A percentile compares a stretch with the other conserved stretches of the same genome.
Evolutionary conservation across 169 alveolate genomes (phyloP).

Genomic region (Plasmodium billcollinsi): DNA sequence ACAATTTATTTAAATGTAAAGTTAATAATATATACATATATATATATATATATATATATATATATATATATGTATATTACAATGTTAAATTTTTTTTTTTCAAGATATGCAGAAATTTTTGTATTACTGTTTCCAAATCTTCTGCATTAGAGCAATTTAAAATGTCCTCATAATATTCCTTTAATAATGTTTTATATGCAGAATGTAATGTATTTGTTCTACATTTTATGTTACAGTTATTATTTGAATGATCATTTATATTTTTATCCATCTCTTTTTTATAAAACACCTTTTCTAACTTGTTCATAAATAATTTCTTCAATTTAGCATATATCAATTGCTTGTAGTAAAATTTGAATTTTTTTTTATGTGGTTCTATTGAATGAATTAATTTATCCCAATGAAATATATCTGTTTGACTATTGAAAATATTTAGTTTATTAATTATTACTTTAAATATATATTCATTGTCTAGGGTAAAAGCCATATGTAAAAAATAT

Average conservation of each 20-base stretch:
- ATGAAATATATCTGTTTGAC: slow-evolving; percentile 27
- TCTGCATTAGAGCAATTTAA: neutral
- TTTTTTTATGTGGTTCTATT: slow-evolving; percentile 16
- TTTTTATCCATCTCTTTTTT: slow-evolving; percentile 6
- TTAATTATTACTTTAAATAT: slow-evolving; percentile 57
- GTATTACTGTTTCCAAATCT: neutral
- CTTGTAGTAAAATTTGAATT: slow-evolving; percentile 7
- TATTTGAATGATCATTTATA: neutral
- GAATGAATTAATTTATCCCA: slow-evolving; percentile 49
- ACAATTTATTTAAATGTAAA: too few species aligned
- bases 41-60: too few species aligned
- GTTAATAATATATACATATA: too few species aligned
- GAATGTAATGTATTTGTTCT: neutral
- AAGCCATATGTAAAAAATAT: slow-evolving; percentile 58
- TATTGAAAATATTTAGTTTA: slow-evolving; percentile 14
- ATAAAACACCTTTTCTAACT: slow-evolving; percentile 3
- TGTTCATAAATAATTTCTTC: slow-evolving; percentile 18
- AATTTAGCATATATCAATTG: slow-evolving; percentile 53
- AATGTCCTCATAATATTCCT: neutral
- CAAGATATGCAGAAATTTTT: neutral
- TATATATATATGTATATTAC: too few species aligned
- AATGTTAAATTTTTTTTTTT: too few species aligned
- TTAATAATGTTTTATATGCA: neutral
- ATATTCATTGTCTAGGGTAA: slow-evolving; percentile 54
- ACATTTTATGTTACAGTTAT: neutral